phyloP scores from a whole-genome alignment of 1,284 basidiomycete genomes.

The Ganoderma resinaceum region DNA sequence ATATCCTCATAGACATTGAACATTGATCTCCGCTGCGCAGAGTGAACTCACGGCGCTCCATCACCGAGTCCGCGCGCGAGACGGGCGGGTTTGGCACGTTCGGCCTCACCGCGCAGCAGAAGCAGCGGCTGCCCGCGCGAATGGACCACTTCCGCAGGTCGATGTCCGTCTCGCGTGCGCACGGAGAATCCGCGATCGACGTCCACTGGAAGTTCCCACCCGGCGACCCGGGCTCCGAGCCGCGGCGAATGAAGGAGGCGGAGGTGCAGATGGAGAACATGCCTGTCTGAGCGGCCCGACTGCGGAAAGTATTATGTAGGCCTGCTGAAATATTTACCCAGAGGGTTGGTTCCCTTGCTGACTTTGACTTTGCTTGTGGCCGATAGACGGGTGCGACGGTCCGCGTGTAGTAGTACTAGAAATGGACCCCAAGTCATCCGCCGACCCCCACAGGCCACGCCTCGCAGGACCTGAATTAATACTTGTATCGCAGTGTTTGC shows the following conservation, averaged over 20 bases:
- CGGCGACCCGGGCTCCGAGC: neutral
- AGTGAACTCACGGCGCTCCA: neutral
- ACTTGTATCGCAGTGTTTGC: too few species aligned
- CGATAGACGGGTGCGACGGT: too few species aligned
- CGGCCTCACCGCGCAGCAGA: neutral
- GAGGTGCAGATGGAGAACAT: neutral
- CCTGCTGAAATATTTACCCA: too few species aligned
- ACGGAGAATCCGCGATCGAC: neutral
- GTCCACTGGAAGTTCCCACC: neutral
- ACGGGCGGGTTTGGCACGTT: slow-evolving; percentile 2
- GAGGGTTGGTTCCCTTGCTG: too few species aligned
- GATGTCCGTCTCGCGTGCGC: neutral
- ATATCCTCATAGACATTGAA: neutral
- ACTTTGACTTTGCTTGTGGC: too few species aligned
- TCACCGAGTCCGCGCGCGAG: neutral
- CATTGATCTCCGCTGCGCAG: neutral
- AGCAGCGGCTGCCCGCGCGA: neutral
- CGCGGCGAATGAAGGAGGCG: neutral
- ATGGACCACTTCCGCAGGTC: neutral
- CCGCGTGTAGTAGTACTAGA: too few species aligned
- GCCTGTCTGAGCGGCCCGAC: neutral
- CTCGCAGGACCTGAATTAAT: too few species aligned
- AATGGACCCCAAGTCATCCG: too few species aligned
- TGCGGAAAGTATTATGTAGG: neutral
- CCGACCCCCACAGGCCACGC: too few species aligned